Base-by-base conservation (phyloP, 2,329 filamentous ascomycete species). In the Phaeosphaeriaceae sp. region DNA sequence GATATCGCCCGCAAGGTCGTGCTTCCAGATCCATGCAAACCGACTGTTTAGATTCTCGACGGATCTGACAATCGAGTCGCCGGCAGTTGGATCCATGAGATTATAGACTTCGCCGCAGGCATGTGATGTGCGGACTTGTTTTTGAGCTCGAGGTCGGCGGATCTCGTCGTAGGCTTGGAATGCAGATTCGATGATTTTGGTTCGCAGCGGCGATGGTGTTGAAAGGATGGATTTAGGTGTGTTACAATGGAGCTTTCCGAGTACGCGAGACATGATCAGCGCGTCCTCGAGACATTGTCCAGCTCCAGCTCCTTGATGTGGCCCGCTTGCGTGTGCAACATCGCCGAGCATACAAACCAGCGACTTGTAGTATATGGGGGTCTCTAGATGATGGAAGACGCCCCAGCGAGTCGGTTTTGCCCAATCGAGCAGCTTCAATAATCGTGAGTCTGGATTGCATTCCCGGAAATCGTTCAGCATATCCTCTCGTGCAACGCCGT, bases 211-310 rank as follows among this genome's bases (percentile, higher is more conserved):
- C 2, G 48, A 59, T 3, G 54, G 45, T 1, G 11, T 32, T 2
- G 51, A 29, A 6, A 59, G 38, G 9, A 41, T 42, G 3, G 40
- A 30, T 2, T 15, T 6, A 9, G 42, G 28, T 9, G 20, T 43
- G 9, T 8, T 42, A 15, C 42, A 29, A 37, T 42, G 42, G 9
- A 63, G 34, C 34, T 47, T 46, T 2, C 49, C 54, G n/a, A 67
- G 46, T 2, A 68, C 48, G 11, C 48, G 52, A 1, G 63, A 61
- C 1, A 69, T 54, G 9, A 69, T 45, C 11, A 68, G 49, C 2
- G 63, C 56, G 50, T 70, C 67, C 57, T 70, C 67, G 15, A 70
- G 48, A 30, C 61, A 56, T 45, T 64, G 59, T 17, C 61, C 65
- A n/a, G 65, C 67, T 6, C 67, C 67, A 1, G 63, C 63, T 12